These are phyloP conservation scores for Echinochloa phyllopogon DNA, from an alignment of 176 grass and related monocot species.

Conservation along the genomic window DNA sequence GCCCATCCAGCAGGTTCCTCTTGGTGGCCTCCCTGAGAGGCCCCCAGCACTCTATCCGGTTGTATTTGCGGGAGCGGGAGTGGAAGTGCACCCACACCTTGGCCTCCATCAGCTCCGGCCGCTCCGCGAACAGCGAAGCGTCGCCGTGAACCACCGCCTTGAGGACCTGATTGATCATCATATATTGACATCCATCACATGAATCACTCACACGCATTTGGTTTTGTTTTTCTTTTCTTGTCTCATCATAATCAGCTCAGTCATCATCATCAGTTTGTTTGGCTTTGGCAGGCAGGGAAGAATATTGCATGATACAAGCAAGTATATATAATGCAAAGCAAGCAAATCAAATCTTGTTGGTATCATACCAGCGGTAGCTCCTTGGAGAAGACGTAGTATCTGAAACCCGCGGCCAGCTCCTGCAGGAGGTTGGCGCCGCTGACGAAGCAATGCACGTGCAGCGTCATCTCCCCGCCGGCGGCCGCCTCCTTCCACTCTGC, in stretches of 20 bases:
- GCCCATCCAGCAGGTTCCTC: conserved; percentile 58
- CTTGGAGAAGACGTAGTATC: conserved; percentile 94
- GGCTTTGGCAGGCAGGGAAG: no score
- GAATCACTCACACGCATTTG: no score
- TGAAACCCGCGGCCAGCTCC: conserved; percentile 75
- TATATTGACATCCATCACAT: background rate
- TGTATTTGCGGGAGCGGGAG: conserved; percentile 75
- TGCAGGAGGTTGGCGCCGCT: conserved; percentile 87
- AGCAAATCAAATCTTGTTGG: background rate
- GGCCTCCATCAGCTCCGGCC: conserved; percentile 85
- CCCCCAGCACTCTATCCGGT: conserved; percentile 90
- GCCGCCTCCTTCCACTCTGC: conserved; percentile 84
- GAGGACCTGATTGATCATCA: conserved; percentile 62
- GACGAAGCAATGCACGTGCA: conserved; percentile 96
- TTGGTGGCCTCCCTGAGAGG: conserved; percentile 68
- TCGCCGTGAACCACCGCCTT: conserved; percentile 90
- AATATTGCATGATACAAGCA: no score
- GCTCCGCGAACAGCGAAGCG: conserved; percentile 60
- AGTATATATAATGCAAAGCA: background rate
- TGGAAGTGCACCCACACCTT: conserved; percentile 90
- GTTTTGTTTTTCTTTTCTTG: no score
- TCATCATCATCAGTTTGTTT: no score
- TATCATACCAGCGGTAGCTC: conserved; percentile 76
- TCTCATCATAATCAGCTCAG: no score
- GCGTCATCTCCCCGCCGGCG: conserved; percentile 54